A percentile compares a stretch with the other conserved stretches of the same genome.
Conservation (phyloP, 768 basidiomycete genomes). For the Calocybe indica region DNA sequence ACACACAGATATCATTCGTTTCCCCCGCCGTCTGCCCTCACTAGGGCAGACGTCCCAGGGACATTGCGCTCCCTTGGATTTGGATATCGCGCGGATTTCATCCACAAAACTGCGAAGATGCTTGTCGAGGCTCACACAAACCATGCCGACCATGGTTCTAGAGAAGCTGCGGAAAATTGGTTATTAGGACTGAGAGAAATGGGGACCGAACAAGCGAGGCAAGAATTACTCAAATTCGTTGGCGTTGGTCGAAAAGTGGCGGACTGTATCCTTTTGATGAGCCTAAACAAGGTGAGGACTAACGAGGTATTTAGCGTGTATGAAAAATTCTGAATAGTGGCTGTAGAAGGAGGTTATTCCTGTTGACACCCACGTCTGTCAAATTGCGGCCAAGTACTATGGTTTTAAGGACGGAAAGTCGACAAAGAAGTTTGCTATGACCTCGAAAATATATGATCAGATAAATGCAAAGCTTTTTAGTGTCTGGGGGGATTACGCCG, state of each 20-base stretch:
- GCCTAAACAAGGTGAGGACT: conserved; percentile 69
- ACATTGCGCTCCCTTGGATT: conserved; percentile 82
- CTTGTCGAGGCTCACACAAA: conserved; percentile 51
- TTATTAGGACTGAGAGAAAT: conserved; percentile 44
- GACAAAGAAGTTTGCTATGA: conserved; percentile 39
- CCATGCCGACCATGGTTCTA: conserved; percentile 10
- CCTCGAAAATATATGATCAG: conserved; percentile 70
- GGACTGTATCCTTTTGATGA: conserved; percentile 92
- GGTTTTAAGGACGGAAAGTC: conserved; percentile 42
- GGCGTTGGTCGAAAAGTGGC: conserved; percentile 97
- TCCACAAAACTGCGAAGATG: conserved; percentile 78
- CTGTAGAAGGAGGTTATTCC: conserved; percentile 78
- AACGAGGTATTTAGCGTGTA: neutral
- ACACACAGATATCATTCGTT: conserved; percentile 66
- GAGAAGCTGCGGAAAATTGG: conserved; percentile 56
- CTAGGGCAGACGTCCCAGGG: conserved; percentile 32
- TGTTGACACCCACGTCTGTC: conserved; percentile 93
- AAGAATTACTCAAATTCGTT: conserved; percentile 72
- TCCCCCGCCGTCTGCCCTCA: conserved; percentile 63
- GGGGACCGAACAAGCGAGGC: conserved; percentile 56
- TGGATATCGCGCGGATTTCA: conserved; percentile 91
- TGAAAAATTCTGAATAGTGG: neutral
- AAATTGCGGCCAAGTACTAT: conserved; percentile 80
- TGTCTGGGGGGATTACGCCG: conserved; percentile 82
- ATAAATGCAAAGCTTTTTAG: conserved; percentile 53